Conservation (phyloP, 2,329 filamentous ascomycete species). For the Hymenoscyphus occultus region DNA sequence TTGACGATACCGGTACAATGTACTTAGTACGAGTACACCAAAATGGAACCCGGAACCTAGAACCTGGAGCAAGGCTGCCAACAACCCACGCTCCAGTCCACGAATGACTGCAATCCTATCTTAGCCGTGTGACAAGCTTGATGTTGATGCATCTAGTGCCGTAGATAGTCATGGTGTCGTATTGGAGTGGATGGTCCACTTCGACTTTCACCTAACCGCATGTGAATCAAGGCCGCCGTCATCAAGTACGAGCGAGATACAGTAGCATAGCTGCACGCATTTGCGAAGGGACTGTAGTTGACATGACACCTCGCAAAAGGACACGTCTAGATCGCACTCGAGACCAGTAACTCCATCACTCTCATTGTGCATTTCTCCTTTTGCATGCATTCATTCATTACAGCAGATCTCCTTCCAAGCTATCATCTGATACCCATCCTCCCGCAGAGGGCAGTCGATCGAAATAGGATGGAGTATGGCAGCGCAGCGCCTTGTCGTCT, state of each 20-base stretch:
- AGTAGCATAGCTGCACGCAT: too few relatives aligned
- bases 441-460: not conserved
- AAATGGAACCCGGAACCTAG: not conserved
- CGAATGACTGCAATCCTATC: not conserved
- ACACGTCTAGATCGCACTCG: too few relatives aligned
- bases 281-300: not conserved
- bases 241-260: not conserved
- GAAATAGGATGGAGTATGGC: not conserved
- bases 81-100: not conserved
- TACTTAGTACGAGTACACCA: too few relatives aligned
- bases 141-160: not conserved
- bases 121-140: not conserved
- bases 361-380: too few relatives aligned
- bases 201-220: not conserved
- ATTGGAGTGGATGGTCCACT: too few relatives aligned
- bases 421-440: not conserved
- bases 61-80: not conserved
- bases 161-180: not conserved
- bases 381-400: too few relatives aligned
- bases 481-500: constrained; percentile 3
- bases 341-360: too few relatives aligned
- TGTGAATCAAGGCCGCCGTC: not conserved
- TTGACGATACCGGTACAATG: too few relatives aligned
- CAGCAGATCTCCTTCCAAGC: not conserved
- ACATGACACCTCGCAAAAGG: too few relatives aligned